Percentiles rank a stretch among this genome's conserved stretches.
These are phyloP conservation scores for Isatis tinctoria DNA, from an alignment of 345 rosid species.

Conservation along the genomic window DNA sequence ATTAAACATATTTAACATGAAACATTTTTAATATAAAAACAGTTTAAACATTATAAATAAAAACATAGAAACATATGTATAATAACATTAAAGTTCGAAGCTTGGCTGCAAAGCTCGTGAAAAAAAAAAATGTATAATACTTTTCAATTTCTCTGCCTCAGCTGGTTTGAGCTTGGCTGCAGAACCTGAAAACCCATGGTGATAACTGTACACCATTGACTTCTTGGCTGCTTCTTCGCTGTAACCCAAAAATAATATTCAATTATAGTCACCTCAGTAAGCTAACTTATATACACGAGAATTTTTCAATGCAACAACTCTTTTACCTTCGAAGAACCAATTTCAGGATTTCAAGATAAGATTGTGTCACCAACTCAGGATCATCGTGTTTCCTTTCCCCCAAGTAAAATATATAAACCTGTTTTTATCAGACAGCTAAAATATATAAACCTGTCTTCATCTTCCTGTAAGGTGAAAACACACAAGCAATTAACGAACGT, in stretches of 20 bases:
- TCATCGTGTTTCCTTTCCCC: constrained; percentile 23
- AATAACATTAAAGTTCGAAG: too few relatives aligned
- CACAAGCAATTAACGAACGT: not conserved
- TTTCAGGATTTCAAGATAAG: constrained; percentile 19
- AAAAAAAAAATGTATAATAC: not conserved
- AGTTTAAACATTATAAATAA: too few relatives aligned
- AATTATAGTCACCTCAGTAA: not conserved
- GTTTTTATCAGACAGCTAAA: constrained; percentile 1
- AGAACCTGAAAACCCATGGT: constrained; percentile 48
- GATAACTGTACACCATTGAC: constrained; percentile 48
- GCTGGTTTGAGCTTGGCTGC: constrained; percentile 47
- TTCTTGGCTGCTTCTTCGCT: constrained; percentile 35
- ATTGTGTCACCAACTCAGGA: constrained; percentile 1
- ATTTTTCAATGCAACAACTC: constrained; percentile 3
- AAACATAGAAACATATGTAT: too few relatives aligned
- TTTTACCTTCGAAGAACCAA: constrained; percentile 24
- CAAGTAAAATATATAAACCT: constrained; percentile 25
- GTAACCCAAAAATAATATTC: not conserved
- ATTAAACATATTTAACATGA: too few relatives aligned
- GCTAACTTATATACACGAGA: not conserved
- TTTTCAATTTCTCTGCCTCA: constrained; percentile 30
- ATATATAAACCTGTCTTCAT: not conserved
- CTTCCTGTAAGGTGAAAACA: not conserved
- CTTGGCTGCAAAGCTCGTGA: too few relatives aligned
- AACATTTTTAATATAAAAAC: too few relatives aligned